Evolutionary conservation across 2,329 filamentous ascomycete species (phyloP), one percentile per base, ranked within the genome.

Genomic region (Arthrobotrys entomopaga): DNA sequence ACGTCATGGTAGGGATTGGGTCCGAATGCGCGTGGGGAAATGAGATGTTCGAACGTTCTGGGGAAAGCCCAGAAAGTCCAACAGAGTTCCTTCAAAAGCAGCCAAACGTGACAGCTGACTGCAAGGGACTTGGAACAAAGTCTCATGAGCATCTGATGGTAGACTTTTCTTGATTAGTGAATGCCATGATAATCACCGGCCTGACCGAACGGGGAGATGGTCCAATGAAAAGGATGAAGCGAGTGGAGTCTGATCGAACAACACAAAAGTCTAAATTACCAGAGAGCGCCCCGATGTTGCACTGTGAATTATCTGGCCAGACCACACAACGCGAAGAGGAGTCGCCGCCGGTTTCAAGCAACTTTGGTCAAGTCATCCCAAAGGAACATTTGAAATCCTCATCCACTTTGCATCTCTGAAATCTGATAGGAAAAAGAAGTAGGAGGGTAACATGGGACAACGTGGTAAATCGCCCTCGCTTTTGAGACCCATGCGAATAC

Each of bases 11-110:
- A 61, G 29, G 20, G 50, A 46, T 34, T 48, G 42, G 34, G 56
- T 54, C 48, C 56, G 24, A 42, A 16, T 24, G 5, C 22, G 56
- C 48, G 42, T 57, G 63, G 53, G 38, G 43, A 20, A 29, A 22
- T 43, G 13, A 50, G 26, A 20, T 40, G 34, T 8, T 13, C 4
- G 40, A 16, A 20, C 26, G 34, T 8, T 13, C 4, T 16, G n/a
- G 26, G 22, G 34, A 13, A 29, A 57, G 29, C 40, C 15, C 49
- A 57, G 19, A 67, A 52, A 53, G 56, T 65, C 29, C 52, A 65
- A 65, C 63, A 58, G 65, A 70, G 65, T 70, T 70, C 65, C 65
- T 70, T 48, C 58, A 43, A 24, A 38, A 49, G 13, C 24, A 52
- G 43, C 42, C 42, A 56, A 56, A 53, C 20, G 2, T 38, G 20